A percentile compares a stretch with the other conserved stretches of the same genome.
Evolutionary conservation across 2,329 filamentous ascomycete species (phyloP).

Genomic region (Aspergillus sp.): DNA sequence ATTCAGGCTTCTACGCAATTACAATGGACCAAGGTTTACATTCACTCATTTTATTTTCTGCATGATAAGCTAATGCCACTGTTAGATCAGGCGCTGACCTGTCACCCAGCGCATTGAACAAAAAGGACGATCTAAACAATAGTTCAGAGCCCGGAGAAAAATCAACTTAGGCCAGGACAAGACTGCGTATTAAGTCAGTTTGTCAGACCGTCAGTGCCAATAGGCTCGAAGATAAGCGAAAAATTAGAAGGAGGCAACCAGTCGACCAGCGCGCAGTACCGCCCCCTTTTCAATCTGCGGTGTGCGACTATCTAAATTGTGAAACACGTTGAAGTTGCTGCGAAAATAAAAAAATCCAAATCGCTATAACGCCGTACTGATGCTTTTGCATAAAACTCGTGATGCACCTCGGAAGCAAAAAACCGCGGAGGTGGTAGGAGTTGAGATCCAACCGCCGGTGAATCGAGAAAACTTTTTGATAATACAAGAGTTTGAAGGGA

Average conservation of each 20-base stretch:
- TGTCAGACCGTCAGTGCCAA: conserved; percentile 11
- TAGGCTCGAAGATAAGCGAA: conserved; percentile 22
- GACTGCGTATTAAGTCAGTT: background rate
- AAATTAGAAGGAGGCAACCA: conserved; percentile 41
- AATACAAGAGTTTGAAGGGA: conserved; percentile 27
- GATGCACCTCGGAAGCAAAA: conserved; percentile 22
- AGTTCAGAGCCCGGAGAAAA: background rate
- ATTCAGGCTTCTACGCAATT: background rate
- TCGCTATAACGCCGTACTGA: conserved; percentile 48
- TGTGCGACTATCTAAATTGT: conserved; percentile 43
- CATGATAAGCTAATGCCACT: conserved; percentile 10
- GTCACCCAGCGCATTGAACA: conserved; percentile 8
- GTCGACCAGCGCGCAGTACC: conserved; percentile 45
- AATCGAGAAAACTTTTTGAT: conserved; percentile 25
- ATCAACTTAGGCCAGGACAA: background rate
- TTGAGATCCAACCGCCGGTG: conserved; percentile 14
- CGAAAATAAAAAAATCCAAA: conserved; percentile 22
- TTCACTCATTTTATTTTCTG: conserved; percentile 11
- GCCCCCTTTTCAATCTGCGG: conserved; percentile 36
- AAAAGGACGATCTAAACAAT: conserved; percentile 8
- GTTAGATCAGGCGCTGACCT: conserved; percentile 1
- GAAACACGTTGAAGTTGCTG: conserved; percentile 22
- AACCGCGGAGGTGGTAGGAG: conserved; percentile 10
- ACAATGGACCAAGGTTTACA: background rate
- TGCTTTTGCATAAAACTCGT: conserved; percentile 44